Evolutionary conservation across 257 asterid genomes (phyloP), one percentile per base, ranked within the genome.

Genomic region (Thymus mandschuricus): DNA sequence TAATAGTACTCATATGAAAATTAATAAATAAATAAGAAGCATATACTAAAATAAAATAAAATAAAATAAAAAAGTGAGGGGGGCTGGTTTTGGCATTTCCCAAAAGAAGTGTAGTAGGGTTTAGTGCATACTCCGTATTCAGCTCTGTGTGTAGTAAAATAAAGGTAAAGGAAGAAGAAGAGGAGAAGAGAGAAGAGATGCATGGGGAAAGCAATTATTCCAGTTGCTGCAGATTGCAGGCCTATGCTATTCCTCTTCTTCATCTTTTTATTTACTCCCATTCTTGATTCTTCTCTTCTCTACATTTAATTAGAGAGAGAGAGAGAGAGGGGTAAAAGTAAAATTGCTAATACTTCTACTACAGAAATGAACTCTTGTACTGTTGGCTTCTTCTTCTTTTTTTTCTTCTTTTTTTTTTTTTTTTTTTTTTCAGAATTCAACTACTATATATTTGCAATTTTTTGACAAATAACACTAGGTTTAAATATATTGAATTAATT

Each of bases 201-300:
- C 79, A 61, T 75, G 60, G 75, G 79, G 74, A 68, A 75, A 61
- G 75, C 70, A 75, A 75, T 75, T 68, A 68, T 75, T 68, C 79
- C 75, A 52, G 65, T 8, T 40, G 58, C 70, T 40, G 41, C 70
- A 38, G 10, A 71, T 28, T 61, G 56, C 76, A 71, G 21, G 21
- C 31, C 6, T 21, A 21, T 21, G 21, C 49, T 51, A 67, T 67
- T 34, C 2, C 15, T 8, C 48, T 3, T 35, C 3, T 5, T 35
- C 69, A 12, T 34, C 49, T 49, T 60, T 63, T 38, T 13, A 6
- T 43, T 21, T 21, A 21, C 21, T 21, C 21, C 21, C 21, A 21
- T 21, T 21, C 21, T 21, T 21, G 21, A 21, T 21, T 21, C 21
- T 21, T 21, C 21, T 21, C 21, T 21, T 21, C 21, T 21, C 21